Base-by-base conservation (phyloP, 1,139 yeast genomes). In the Scheffersomyces segobiensis region DNA sequence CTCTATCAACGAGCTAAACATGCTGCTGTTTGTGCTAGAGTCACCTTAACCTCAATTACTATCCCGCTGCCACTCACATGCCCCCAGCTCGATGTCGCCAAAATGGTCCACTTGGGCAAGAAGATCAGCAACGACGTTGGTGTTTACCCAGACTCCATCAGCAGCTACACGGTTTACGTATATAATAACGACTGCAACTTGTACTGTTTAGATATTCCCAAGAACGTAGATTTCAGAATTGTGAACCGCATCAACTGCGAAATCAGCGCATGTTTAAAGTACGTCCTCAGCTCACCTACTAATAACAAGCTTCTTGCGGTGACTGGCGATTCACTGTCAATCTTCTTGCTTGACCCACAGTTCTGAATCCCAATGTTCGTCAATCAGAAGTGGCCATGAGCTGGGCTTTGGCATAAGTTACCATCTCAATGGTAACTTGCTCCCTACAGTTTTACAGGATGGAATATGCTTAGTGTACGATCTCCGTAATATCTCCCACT, bases 401-500 rank as follows among this genome's bases (percentile, higher is more conserved):
- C 84, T 88, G 57, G 98, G 97, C 4, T 91, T 93, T 69, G 92
- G 96, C 2, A 85, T 91, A 0, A 84, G 89, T n/a, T 92, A 87
- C 73, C 87, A 89, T 62, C 82, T 88, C 20, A 86, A 88, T 55
- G 96, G 95, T 19, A 67, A 82, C 59, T 81, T 87, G 64, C 89
- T 93, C 71, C 88, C 96, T 1, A 86, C 91, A 0, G 87, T 93
- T 24, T 92, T 91, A 70, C 97, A 93, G 72, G 93, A 90, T 68
- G 98, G 98, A 7, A 77, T 86, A 46, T 88, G 96, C 61, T 77
- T 87, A 61, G 74, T 93, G 21, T 93, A 87, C 70, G 98, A 93
- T 71, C 71, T 90, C 21, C 78, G 98, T 63, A 88, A 88, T 60
- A 68, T 85, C 57, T 59, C 63, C 5, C 54, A 60, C 22, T 57